phyloP scores from a whole-genome alignment of 192 early-diverging fungal genomes.

The Podochytrium sp. region DNA sequence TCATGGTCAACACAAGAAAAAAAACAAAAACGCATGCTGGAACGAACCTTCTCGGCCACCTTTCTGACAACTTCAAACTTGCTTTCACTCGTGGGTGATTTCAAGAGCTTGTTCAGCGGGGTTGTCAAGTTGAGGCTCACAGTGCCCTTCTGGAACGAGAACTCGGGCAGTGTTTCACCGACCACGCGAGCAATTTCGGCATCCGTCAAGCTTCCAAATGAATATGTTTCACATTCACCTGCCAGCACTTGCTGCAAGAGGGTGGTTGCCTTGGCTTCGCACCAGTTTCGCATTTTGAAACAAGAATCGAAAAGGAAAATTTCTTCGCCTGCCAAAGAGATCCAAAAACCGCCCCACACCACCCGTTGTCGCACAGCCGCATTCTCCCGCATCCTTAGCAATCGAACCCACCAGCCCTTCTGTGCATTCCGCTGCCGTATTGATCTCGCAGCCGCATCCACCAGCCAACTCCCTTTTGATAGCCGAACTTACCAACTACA shows the following conservation, averaged over 20 bases:
- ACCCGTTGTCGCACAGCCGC: no score
- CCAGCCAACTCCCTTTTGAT: no score
- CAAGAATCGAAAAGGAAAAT: no score
- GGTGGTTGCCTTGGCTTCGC: neutral
- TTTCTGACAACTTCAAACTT: neutral
- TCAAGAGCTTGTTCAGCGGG: neutral
- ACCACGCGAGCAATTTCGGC: no score
- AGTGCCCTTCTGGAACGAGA: neutral
- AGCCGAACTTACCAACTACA: no score
- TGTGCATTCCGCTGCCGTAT: no score
- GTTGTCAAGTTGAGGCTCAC: neutral
- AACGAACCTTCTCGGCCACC: neutral
- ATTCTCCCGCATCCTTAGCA: no score
- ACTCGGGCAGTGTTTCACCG: neutral
- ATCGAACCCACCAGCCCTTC: no score
- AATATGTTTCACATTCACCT: neutral
- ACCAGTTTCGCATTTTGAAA: neutral
- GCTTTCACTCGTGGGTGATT: neutral
- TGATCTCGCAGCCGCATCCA: no score
- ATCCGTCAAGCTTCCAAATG: no score
- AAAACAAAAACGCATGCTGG: neutral
- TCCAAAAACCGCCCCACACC: no score
- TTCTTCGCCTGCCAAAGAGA: no score
- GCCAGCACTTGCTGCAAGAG: neutral
- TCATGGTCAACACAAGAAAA: neutral